Percentiles rank a stretch among this genome's conserved stretches.
These are phyloP conservation scores for Teunomyces tritomae DNA, from an alignment of 805 yeast genomes.

Conservation along the genomic window DNA sequence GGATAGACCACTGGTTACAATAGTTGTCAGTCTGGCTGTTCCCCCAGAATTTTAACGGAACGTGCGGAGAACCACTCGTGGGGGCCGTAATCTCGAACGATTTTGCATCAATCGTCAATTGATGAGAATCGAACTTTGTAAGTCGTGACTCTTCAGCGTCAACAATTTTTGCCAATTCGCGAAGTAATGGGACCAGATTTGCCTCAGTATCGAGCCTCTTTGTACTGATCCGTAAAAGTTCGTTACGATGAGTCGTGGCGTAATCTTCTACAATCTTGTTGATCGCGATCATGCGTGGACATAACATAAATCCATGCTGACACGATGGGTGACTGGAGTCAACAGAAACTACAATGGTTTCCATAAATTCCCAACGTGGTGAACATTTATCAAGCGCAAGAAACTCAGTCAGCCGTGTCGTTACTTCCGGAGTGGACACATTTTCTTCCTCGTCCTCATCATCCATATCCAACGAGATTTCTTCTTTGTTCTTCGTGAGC, in stretches of 20 bases:
- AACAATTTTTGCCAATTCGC: conserved; percentile 20
- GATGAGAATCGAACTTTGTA: conserved; percentile 3
- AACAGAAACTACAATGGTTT: conserved; percentile 32
- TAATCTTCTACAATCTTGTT: conserved; percentile 35
- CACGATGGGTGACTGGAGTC: conserved; percentile 14
- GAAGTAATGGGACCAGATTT: conserved; percentile 11
- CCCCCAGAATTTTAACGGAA: conserved; percentile 28
- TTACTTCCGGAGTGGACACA: conserved; percentile 1
- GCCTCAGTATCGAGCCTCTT: conserved; percentile 14
- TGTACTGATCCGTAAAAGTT: conserved; percentile 13
- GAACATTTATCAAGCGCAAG: conserved; percentile 85
- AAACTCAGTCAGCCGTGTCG: conserved; percentile 43
- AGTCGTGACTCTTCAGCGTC: conserved; percentile 15
- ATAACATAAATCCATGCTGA: conserved; percentile 20
- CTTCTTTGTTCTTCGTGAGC: conserved; percentile 10
- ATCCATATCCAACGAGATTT: conserved; percentile 22
- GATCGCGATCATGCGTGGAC: conserved; percentile 31
- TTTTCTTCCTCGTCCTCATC: conserved; percentile 7
- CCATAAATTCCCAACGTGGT: conserved; percentile 59
- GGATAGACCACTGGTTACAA: conserved; percentile 24
- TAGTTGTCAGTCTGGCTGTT: conserved; percentile 37
- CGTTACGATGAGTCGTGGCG: conserved; percentile 9
- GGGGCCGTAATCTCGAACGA: conserved; percentile 16
- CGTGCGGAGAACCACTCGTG: conserved; percentile 11
- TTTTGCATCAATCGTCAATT: conserved; percentile 12